Base-by-base conservation (phyloP, 169 alveolate genomes). In the Eimeria maxima region DNA sequence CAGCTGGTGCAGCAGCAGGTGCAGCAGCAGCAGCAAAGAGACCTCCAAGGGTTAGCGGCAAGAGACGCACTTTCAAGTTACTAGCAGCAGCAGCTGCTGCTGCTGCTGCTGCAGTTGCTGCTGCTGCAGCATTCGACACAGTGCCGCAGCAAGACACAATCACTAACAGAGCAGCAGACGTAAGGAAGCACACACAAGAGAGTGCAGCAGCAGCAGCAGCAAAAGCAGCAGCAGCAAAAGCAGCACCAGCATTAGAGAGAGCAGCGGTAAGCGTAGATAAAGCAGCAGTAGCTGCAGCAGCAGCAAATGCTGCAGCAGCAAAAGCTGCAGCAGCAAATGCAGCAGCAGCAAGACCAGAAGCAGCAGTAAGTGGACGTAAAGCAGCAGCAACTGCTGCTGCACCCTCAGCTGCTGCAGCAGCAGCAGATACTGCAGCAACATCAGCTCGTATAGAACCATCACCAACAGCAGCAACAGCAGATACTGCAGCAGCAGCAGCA, bases 381-480 rank as follows among this genome's bases (percentile, higher is more conserved):
- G n/a, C n/a, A n/a, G n/a, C n/a, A n/a, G n/a, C n/a, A n/a, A n/a
- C n/a, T n/a, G n/a, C n/a, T n/a, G n/a, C n/a, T n/a, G n/a, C n/a
- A n/a, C n/a, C n/a, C n/a, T n/a, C n/a, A n/a, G n/a, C n/a, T n/a
- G n/a, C n/a, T n/a, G n/a, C n/a, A n/a, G n/a, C n/a, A n/a, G n/a
- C n/a, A n/a, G n/a, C n/a, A n/a, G n/a, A n/a, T n/a, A n/a, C n/a
- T n/a, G n/a, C n/a, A n/a, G n/a, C n/a, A n/a, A n/a, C n/a, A n/a
- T n/a, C n/a, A n/a, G n/a, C n/a, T n/a, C n/a, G n/a, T n/a, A n/a
- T n/a, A n/a, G n/a, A n/a, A n/a, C n/a, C n/a, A n/a, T n/a, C n/a
- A n/a, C n/a, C n/a, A n/a, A n/a, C n/a, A n/a, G n/a, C n/a, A n/a
- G 91, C 76, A 83, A 50, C 71, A 83, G 44, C 91, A 11, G 74